Evolutionary conservation across 176 grass and related monocot species (phyloP).

Genomic region (Lolium multiflorum): DNA sequence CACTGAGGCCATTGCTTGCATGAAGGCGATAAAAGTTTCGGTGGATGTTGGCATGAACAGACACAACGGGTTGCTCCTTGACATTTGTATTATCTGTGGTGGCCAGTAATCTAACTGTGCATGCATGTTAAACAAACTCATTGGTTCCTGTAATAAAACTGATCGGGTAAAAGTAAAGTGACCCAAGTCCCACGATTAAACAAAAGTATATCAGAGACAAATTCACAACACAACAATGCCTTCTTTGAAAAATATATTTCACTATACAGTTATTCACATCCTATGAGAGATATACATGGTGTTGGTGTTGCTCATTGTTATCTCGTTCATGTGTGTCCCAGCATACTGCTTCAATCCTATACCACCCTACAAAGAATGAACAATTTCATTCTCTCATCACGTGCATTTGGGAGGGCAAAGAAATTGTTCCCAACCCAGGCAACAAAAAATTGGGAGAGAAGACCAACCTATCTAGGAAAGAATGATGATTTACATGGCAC

Average conservation of each 20-base stretch:
- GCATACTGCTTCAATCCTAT: not conserved
- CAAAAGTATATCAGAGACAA: not conserved
- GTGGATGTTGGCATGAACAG: no score
- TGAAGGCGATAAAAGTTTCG: no score
- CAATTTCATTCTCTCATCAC: conserved; percentile 3
- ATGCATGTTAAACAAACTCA: not conserved
- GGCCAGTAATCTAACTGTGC: not conserved
- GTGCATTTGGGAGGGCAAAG: conserved; percentile 29
- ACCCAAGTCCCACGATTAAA: no score
- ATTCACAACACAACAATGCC: not conserved
- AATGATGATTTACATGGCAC: conserved; percentile 49
- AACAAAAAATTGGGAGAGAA: conserved; percentile 30
- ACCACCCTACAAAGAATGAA: conserved; percentile 20
- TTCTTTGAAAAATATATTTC: not conserved
- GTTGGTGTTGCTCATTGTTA: conserved; percentile 20
- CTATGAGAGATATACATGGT: conserved; percentile 44
- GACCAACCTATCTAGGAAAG: conserved; percentile 41
- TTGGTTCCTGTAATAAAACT: not conserved
- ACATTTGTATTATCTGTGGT: not conserved
- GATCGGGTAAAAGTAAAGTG: not conserved
- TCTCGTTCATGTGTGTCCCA: not conserved
- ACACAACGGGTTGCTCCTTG: no score
- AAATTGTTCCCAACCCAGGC: conserved; percentile 41
- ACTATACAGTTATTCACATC: conserved; percentile 44
- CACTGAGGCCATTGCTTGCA: no score